Evolutionary conservation across 2,329 filamentous ascomycete genomes (phyloP), one percentile per base, ranked within the genome.

Genomic region (Clathrospora elynae): DNA sequence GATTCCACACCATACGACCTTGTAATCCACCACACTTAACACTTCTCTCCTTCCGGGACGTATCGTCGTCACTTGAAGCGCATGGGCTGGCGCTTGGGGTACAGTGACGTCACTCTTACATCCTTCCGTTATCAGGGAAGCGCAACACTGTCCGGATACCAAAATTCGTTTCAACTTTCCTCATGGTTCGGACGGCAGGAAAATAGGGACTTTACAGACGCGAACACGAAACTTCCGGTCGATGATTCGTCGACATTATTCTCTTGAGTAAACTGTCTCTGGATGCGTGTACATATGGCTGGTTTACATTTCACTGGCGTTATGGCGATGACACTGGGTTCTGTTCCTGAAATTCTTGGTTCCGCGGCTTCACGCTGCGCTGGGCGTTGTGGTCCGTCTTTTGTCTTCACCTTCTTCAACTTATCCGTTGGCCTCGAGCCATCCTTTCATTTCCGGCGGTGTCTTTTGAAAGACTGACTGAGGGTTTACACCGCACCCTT

Each of bases 1-100:
- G 26, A 46, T 42, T 40, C 34, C 46, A 39, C 33, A 37, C 40
- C 37, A 33, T 62, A 60, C 47, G 32, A 53, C 45, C 48, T 64
- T 63, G 48, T 66, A 66, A 66, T 64, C 46, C 42, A 49, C 48
- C 49, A 55, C 52, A 51, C 44, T 43, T 62, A 58, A 20, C 48
- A 50, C 45, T 48, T 51, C 50, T 41, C 55, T 48, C 48, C 51
- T 44, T 37, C 36, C 33, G 33, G 23, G 54, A 53, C 53, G 58
- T 49, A 35, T 46, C 36, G 49, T 55, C 49, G 53, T 50, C 49
- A 40, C 41, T 51, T 43, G 48, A 45, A 47, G 31, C 48, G 57
- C 59, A 63, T 64, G 55, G 51, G 44, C 42, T 43, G 59, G 58
- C 55, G 59, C 55, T 59, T 60, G 60, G 62, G 59, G 55, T n/a